Conservation (phyloP, 73 alveolate genomes). For the Uronychia binucleata region DNA sequence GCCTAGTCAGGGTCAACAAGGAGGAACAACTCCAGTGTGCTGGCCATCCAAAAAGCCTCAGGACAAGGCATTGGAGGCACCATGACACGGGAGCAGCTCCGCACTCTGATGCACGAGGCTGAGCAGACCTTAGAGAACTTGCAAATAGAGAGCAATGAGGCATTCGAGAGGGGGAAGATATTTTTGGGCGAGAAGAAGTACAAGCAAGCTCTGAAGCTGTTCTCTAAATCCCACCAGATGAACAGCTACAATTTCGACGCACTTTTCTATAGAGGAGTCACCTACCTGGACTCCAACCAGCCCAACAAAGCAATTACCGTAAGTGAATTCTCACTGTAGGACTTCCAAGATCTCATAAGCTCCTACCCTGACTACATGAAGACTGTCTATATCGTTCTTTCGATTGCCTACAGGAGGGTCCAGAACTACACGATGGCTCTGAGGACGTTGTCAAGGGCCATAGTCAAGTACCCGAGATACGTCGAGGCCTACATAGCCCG, state of each 20-base stretch:
- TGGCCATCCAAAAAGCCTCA: not conserved
- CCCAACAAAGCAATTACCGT: constrained; percentile 50
- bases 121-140: not conserved
- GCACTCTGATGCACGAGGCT: not conserved
- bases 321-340: not conserved
- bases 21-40: not conserved
- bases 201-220: constrained; percentile 60
- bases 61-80: not conserved
- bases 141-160: constrained; percentile 15
- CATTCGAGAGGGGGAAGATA: constrained; percentile 47
- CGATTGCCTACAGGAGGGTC: constrained; percentile 62
- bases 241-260: constrained; percentile 43
- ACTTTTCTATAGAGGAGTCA: constrained; percentile 53
- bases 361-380: constrained; percentile 32
- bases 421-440: constrained; percentile 53
- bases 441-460: constrained; percentile 56
- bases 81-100: not conserved
- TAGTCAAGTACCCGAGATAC: constrained; percentile 59
- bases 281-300: constrained; percentile 32
- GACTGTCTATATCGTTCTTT: constrained; percentile 57
- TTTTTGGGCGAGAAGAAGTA: constrained; percentile 54
- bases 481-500: constrained; percentile 71
- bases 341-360: constrained; percentile 29
- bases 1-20: not conserved
- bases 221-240: constrained; percentile 25